Conservation (phyloP, 176 grass and related monocot genomes). For the Echinochloa phyllopogon region DNA sequence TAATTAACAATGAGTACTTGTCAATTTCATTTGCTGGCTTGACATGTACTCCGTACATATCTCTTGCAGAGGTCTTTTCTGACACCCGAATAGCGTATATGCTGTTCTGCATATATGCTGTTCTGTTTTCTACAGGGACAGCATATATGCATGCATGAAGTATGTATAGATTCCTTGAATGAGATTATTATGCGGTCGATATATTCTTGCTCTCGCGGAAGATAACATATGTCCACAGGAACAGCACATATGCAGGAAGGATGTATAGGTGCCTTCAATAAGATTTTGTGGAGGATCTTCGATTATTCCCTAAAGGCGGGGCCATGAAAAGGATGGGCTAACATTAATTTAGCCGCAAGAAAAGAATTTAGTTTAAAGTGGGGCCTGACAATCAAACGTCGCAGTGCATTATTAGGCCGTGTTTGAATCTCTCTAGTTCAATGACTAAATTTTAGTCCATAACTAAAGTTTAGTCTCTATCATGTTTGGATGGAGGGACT, state of each 20-base stretch:
- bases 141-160: background rate
- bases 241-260: background rate
- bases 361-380: slow-evolving; percentile 41
- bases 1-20: background rate
- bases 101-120: background rate
- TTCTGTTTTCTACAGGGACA: background rate
- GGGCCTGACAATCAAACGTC: background rate
- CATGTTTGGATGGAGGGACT: no score
- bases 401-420: no score
- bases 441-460: no score
- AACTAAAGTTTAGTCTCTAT: no score
- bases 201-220: no score
- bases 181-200: background rate
- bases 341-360: slow-evolving; percentile 10
- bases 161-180: background rate
- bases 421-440: no score
- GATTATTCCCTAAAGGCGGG: background rate
- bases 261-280: background rate
- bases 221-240: no score
- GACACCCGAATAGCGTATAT: background rate
- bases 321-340: background rate
- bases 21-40: background rate
- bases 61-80: background rate
- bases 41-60: slow-evolving; percentile 14
- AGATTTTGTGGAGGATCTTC: slow-evolving; percentile 12